These are phyloP conservation scores for Sarocladium oryzae DNA, from an alignment of 2,329 filamentous ascomycete genomes.

Conservation along the genomic window DNA sequence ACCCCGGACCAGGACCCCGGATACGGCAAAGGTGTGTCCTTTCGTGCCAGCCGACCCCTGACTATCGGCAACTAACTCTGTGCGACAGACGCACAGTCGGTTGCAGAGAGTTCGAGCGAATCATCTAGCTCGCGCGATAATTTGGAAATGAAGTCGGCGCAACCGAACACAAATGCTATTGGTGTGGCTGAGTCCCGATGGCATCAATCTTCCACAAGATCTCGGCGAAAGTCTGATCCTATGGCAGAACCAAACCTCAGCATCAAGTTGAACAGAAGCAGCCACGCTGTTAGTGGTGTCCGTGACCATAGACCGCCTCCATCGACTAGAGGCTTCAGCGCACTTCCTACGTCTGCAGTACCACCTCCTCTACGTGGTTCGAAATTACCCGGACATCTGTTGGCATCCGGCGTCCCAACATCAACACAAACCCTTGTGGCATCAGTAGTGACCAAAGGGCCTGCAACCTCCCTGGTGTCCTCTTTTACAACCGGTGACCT, in stretches of 20 bases:
- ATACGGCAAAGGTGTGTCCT: slow-evolving; percentile 29
- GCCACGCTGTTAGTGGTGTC: slow-evolving; percentile 2
- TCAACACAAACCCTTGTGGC: background rate
- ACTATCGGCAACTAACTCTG: slow-evolving; percentile 3
- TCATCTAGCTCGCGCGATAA: slow-evolving; percentile 34
- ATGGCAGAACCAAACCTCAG: slow-evolving; percentile 13
- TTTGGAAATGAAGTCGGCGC: slow-evolving; percentile 29
- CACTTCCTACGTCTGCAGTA: slow-evolving; percentile 14
- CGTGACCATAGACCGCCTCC: slow-evolving; percentile 23
- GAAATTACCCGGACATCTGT: background rate
- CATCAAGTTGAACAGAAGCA: slow-evolving; percentile 7
- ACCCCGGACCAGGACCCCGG: slow-evolving; percentile 28
- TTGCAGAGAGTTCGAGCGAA: slow-evolving; percentile 29
- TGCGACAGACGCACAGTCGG: slow-evolving; percentile 15
- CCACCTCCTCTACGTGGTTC: background rate
- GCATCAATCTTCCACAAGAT: slow-evolving; percentile 12
- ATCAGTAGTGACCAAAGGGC: background rate
- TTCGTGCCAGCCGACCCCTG: slow-evolving; percentile 8
- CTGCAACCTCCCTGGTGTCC: background rate
- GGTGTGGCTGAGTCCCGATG: background rate
- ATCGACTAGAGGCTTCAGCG: slow-evolving; percentile 24
- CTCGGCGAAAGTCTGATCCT: slow-evolving; percentile 23
- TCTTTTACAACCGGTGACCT: background rate
- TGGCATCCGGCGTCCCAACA: background rate
- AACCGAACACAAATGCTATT: background rate